A percentile compares a stretch with the other conserved stretches of the same genome.
Conservation (phyloP, 2,329 filamentous ascomycete genomes). For the Metarhizium sp. region DNA sequence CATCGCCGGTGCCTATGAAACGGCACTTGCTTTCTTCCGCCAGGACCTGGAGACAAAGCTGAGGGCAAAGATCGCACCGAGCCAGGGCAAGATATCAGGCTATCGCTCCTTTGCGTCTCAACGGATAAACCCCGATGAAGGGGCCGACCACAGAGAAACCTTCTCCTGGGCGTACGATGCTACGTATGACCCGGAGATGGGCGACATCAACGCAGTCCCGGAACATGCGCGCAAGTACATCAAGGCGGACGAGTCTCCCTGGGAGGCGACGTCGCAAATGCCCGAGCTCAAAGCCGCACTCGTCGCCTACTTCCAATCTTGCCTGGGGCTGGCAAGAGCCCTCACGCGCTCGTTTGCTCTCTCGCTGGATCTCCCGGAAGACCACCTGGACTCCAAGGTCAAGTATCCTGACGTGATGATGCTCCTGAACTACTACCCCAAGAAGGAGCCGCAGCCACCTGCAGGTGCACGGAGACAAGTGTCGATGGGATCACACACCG, state of each 20-base stretch:
- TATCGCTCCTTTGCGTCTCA: conserved; percentile 32
- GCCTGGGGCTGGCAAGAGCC: conserved; percentile 39
- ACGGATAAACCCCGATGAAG: conserved; percentile 40
- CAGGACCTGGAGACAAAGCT: conserved; percentile 35
- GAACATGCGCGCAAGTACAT: conserved; percentile 31
- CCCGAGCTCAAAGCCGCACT: conserved; percentile 37
- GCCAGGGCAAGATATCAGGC: conserved; percentile 34
- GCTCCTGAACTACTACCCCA: conserved; percentile 30
- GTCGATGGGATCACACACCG: conserved; percentile 41
- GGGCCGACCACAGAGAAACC: conserved; percentile 40
- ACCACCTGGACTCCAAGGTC: conserved; percentile 44
- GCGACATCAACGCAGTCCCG: conserved; percentile 24
- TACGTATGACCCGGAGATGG: conserved; percentile 36
- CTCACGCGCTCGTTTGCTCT: conserved; percentile 45
- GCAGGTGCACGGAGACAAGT: conserved; percentile 12
- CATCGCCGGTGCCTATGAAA: conserved; percentile 16
- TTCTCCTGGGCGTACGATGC: conserved; percentile 39
- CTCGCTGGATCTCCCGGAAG: conserved; percentile 40
- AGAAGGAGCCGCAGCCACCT: conserved; percentile 9
- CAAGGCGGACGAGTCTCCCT: conserved; percentile 30
- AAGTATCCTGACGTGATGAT: conserved; percentile 38
- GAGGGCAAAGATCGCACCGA: conserved; percentile 22
- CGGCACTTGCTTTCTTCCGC: conserved; percentile 36
- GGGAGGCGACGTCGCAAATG: conserved; percentile 34
- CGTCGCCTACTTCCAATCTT: conserved; percentile 36